Evolutionary conservation across 1,139 yeast genomes (phyloP).

Genomic region (Taphrina pruni): DNA sequence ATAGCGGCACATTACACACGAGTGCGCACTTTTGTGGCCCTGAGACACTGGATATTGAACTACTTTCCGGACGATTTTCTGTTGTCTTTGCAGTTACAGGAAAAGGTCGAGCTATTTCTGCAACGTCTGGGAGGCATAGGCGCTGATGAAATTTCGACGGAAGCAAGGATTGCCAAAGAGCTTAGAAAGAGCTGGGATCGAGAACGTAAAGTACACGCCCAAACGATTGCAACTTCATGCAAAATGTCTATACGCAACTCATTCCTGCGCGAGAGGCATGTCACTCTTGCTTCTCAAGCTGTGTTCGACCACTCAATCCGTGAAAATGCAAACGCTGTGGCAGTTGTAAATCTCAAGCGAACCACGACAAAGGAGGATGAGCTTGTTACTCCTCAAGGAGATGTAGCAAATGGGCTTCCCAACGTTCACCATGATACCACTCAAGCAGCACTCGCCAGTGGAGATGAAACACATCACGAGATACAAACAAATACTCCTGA

Average conservation of each 20-base stretch:
- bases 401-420: not conserved
- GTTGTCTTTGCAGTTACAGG: conserved; percentile 46
- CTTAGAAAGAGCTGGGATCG: conserved; percentile 53
- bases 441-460: not conserved
- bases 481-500: not conserved
- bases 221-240: not conserved
- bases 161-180: conserved; percentile 51
- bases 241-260: not conserved
- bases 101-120: conserved; percentile 45
- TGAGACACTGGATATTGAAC: conserved; percentile 85
- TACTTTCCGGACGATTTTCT: conserved; percentile 54
- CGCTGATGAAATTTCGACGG: conserved; percentile 48
- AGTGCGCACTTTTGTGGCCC: conserved; percentile 82
- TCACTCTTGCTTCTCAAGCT: not conserved
- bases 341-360: not conserved
- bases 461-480: too few species aligned
- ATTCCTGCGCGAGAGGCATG: not conserved
- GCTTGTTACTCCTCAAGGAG: not conserved
- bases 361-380: not conserved
- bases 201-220: conserved; percentile 48
- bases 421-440: not conserved
- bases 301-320: not conserved
- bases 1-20: conserved; percentile 68
- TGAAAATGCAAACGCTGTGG: not conserved
- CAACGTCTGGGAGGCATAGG: conserved; percentile 50